phyloP scores from a whole-genome alignment of 2,329 filamentous ascomycete genomes.

The Monilinia aucupariae region DNA sequence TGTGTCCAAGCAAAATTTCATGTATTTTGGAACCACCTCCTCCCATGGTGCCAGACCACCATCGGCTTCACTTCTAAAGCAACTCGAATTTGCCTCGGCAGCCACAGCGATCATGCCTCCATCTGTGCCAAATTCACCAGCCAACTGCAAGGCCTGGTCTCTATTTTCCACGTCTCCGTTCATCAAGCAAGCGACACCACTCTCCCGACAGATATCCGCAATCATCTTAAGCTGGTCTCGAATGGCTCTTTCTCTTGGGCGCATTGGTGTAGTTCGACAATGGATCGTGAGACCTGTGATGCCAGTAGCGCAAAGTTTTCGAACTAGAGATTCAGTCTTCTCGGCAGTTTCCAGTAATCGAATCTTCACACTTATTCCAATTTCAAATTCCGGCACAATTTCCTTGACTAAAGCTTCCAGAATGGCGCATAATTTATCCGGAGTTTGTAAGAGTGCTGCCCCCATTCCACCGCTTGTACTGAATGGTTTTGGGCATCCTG shows the following conservation, averaged over 20 bases:
- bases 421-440: slow-evolving; percentile 78
- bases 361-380: slow-evolving; percentile 97
- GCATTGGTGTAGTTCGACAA: slow-evolving; percentile 94
- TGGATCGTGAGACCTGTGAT: slow-evolving; percentile 91
- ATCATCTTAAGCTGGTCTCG: slow-evolving; percentile 83
- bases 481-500: slow-evolving; percentile 97
- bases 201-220: slow-evolving; percentile 69
- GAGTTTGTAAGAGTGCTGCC: slow-evolving; percentile 78
- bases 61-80: slow-evolving; percentile 65
- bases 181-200: slow-evolving; percentile 88
- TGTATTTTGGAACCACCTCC: slow-evolving; percentile 70
- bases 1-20: slow-evolving; percentile 66
- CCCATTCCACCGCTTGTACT: slow-evolving; percentile 94
- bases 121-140: slow-evolving; percentile 76
- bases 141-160: slow-evolving; percentile 65
- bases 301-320: slow-evolving; percentile 73
- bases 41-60: slow-evolving; percentile 71
- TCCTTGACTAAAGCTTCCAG: slow-evolving; percentile 75
- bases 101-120: slow-evolving; percentile 96
- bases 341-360: slow-evolving; percentile 73
- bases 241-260: slow-evolving; percentile 81
- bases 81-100: slow-evolving; percentile 86
- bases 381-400: slow-evolving; percentile 70
- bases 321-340: slow-evolving; percentile 71
- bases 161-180: slow-evolving; percentile 84